These are phyloP conservation scores for Pseudocercospora macadamiae DNA, from an alignment of 2,329 filamentous ascomycete genomes.

Conservation along the genomic window DNA sequence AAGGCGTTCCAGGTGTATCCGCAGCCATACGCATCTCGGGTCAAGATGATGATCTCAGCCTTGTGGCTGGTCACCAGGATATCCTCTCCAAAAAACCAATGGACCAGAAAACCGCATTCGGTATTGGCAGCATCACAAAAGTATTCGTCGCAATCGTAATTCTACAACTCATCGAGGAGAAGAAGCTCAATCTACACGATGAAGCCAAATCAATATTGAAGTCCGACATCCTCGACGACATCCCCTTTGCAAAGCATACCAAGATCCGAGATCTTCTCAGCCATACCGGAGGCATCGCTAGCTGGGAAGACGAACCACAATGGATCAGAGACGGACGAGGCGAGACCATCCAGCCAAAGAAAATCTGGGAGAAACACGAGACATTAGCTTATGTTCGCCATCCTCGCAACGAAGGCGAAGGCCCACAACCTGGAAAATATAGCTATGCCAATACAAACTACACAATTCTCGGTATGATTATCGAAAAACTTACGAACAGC, in stretches of 20 bases:
- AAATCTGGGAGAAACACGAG: constrained; percentile 10
- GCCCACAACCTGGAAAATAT: constrained; percentile 7
- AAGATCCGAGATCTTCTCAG: constrained; percentile 7
- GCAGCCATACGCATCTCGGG: not conserved
- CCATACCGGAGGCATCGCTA: constrained; percentile 13
- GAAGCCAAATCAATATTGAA: constrained; percentile 1
- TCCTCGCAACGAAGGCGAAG: constrained; percentile 3
- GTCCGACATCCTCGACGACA: not conserved
- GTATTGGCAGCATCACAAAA: constrained; percentile 18
- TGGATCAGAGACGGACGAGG: constrained; percentile 17
- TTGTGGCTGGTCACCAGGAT: constrained; percentile 4
- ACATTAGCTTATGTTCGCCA: constrained; percentile 12
- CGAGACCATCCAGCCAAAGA: not conserved
- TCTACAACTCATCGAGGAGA: constrained; percentile 16
- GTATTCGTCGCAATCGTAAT: constrained; percentile 12
- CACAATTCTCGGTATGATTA: constrained; percentile 13
- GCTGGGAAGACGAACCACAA: constrained; percentile 14
- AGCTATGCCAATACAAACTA: constrained; percentile 18
- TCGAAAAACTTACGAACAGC: constrained; percentile 6
- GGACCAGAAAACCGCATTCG: constrained; percentile 6
- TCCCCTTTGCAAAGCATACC: constrained; percentile 1
- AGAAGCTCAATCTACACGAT: constrained; percentile 6
- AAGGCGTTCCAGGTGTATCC: not conserved
- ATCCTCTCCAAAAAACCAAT: not conserved
- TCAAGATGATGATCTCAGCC: not conserved